Percentiles rank a stretch among this genome's conserved stretches.
These are phyloP conservation scores for Ceratocystis smalleyi DNA, from an alignment of 2,329 filamentous ascomycete species.

Conservation along the genomic window DNA sequence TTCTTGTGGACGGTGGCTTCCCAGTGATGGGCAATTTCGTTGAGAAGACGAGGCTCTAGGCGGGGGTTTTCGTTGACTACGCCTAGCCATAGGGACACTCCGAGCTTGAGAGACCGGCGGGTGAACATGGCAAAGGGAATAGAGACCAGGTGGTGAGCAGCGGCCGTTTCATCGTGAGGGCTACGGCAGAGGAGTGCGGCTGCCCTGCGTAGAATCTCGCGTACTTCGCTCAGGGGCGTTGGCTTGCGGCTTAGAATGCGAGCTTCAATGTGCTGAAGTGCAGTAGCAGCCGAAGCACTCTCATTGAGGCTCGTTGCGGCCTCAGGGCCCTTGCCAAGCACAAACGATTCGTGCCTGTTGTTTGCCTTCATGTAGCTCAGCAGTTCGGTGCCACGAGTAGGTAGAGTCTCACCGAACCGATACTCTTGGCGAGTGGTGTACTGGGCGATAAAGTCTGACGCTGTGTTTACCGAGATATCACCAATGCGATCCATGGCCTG, in stretches of 20 bases:
- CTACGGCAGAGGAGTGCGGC: conserved; percentile 74
- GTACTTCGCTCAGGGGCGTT: conserved; percentile 57
- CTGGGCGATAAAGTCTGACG: conserved; percentile 90
- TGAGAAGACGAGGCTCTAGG: conserved; percentile 71
- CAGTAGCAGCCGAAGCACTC: conserved; percentile 43
- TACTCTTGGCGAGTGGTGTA: conserved; percentile 97
- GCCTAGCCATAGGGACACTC: conserved; percentile 88
- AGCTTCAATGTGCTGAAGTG: conserved; percentile 57
- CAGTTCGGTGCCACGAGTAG: conserved; percentile 52
- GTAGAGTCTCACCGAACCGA: conserved; percentile 63
- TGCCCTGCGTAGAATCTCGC: conserved; percentile 68
- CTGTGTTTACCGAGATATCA: conserved; percentile 67
- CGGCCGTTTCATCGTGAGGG: conserved; percentile 56
- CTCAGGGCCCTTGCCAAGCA: conserved; percentile 31
- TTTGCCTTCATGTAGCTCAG: conserved; percentile 37
- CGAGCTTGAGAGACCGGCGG: conserved; percentile 88
- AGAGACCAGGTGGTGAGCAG: conserved; percentile 74
- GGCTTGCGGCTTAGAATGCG: conserved; percentile 53
- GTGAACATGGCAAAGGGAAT: conserved; percentile 90
- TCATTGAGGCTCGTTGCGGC: conserved; percentile 24
- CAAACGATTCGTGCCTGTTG: conserved; percentile 36
- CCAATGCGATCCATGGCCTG: conserved; percentile 64
- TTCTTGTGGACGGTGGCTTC: conserved; percentile 64
- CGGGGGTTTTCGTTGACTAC: conserved; percentile 90
- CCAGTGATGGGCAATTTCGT: conserved; percentile 82